These are phyloP conservation scores for Lasiodiplodia gonubiensis DNA, from an alignment of 2,329 filamentous ascomycete genomes.

Conservation along the genomic window DNA sequence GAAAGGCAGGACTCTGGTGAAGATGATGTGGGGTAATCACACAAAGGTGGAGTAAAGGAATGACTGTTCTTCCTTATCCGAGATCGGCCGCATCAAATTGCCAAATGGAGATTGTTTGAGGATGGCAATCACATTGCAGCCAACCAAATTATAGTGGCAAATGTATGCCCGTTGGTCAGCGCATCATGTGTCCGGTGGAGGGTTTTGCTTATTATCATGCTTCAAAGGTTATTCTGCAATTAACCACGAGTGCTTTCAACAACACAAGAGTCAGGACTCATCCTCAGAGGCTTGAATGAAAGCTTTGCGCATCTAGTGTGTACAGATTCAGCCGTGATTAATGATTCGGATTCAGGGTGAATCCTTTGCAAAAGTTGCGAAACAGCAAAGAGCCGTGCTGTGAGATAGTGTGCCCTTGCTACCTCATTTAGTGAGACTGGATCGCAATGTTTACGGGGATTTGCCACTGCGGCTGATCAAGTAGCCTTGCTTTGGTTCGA, in stretches of 20 bases:
- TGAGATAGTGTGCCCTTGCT: background rate
- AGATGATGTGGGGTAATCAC: background rate
- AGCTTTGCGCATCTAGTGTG: background rate
- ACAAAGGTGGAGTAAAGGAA: conserved; percentile 17
- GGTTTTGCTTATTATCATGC: background rate
- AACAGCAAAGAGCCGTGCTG: background rate
- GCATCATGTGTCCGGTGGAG: background rate
- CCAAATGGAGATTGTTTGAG: background rate
- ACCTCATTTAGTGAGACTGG: background rate
- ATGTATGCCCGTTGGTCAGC: background rate
- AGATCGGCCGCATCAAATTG: conserved; percentile 1
- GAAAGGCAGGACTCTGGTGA: background rate
- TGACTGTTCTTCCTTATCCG: conserved; percentile 7
- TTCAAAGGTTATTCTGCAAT: background rate
- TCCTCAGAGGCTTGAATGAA: background rate
- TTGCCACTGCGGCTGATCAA: background rate
- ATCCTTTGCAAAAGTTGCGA: background rate
- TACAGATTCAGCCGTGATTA: background rate
- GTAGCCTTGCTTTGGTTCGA: background rate
- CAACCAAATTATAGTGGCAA: conserved; percentile 2
- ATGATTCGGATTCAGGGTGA: background rate
- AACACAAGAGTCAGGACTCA: background rate
- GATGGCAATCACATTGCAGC: background rate
- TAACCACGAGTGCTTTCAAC: too few relatives aligned
- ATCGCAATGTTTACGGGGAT: background rate